A percentile compares a stretch with the other conserved stretches of the same genome.
Evolutionary conservation across 371 early-diverging fungal species (phyloP).

Genomic region (Choanephora cucurbitarum): DNA sequence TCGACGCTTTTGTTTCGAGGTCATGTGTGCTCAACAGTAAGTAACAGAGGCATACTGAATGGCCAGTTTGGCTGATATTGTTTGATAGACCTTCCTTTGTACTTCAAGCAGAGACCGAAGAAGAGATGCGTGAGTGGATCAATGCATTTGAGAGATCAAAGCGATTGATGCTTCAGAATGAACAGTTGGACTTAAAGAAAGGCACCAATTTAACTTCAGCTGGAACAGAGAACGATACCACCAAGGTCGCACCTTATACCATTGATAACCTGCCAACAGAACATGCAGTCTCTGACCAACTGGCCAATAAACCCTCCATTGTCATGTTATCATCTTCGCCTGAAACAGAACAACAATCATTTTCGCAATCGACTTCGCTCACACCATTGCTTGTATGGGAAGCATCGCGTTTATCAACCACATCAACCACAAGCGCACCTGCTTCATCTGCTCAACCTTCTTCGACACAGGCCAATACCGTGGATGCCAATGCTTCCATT

Average conservation of each 20-base stretch:
- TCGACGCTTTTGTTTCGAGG: constrained; percentile 74
- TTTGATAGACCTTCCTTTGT: constrained; percentile 35
- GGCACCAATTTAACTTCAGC: constrained; percentile 7
- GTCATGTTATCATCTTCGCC: constrained; percentile 42
- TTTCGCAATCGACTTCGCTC: constrained; percentile 41
- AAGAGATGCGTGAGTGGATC: constrained; percentile 73
- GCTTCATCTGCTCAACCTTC: no score
- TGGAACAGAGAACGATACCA: background rate
- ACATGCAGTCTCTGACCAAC: background rate
- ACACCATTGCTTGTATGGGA: constrained; percentile 46
- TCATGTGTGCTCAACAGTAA: constrained; percentile 65
- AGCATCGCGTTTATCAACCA: constrained; percentile 35
- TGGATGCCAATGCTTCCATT: no score
- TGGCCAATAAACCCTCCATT: constrained; percentile 18
- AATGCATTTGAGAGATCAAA: constrained; percentile 66
- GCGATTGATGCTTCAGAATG: constrained; percentile 31
- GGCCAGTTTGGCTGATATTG: background rate
- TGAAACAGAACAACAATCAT: constrained; percentile 27
- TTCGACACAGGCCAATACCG: no score
- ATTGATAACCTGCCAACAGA: no score
- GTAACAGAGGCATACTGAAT: constrained; percentile 10
- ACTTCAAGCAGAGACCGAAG: constrained; percentile 72
- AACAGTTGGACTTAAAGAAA: constrained; percentile 20
- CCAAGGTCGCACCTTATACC: background rate
- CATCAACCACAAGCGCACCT: constrained; percentile 17